Conservation (phyloP, 805 yeast species). For the Saccharomycopsis sp. region DNA sequence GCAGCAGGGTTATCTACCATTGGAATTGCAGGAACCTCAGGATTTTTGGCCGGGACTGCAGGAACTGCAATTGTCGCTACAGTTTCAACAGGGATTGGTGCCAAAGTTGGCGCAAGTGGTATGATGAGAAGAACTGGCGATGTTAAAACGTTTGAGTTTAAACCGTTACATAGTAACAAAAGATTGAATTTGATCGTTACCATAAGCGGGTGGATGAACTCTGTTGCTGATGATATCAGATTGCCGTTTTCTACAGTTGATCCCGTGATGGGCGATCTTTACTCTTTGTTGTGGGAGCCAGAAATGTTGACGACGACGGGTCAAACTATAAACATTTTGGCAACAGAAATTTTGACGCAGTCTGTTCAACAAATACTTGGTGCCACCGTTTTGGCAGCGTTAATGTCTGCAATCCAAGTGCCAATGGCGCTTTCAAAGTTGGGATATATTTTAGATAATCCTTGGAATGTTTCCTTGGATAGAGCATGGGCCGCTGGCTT, state of each 20-base stretch:
- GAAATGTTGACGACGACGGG: constrained; percentile 95
- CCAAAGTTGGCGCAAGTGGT: constrained; percentile 75
- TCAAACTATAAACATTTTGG: constrained; percentile 87
- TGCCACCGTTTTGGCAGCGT: constrained; percentile 76
- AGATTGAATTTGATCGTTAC: constrained; percentile 81
- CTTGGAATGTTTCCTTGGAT: constrained; percentile 96
- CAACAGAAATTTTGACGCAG: constrained; percentile 86
- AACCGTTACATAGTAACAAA: constrained; percentile 85
- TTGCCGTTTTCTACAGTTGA: constrained; percentile 94
- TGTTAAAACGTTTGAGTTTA: constrained; percentile 87
- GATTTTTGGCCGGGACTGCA: constrained; percentile 92
- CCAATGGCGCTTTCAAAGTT: constrained; percentile 89
- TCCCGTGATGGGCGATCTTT: constrained; percentile 95
- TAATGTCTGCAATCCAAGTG: constrained; percentile 86
- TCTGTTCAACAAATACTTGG: constrained; percentile 94
- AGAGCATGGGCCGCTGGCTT: constrained; percentile 96
- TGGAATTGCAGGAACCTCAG: constrained; percentile 89
- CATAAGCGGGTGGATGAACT: constrained; percentile 96
- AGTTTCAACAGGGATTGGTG: constrained; percentile 86
- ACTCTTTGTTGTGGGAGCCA: constrained; percentile 94
- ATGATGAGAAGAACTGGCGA: constrained; percentile 84
- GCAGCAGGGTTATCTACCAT: constrained; percentile 95
- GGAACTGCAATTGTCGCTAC: constrained; percentile 93
- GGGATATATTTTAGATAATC: constrained; percentile 85
- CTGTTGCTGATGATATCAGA: constrained; percentile 90